Conservation (phyloP, 371 early-diverging fungal species). For the Actinomucor elegans region DNA sequence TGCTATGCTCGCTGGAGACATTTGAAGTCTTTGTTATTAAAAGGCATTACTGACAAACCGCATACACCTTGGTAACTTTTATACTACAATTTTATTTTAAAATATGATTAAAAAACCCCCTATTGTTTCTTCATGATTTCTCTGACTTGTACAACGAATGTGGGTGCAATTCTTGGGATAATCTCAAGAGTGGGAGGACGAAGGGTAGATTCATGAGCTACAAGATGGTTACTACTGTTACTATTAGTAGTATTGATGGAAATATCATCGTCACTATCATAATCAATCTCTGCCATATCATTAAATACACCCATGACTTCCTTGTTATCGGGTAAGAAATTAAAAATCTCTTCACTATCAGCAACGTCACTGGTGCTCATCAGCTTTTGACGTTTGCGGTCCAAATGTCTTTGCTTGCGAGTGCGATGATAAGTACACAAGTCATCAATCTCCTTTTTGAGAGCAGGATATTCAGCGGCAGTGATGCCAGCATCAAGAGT, state of each 20-base stretch:
- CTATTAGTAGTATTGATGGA: background rate
- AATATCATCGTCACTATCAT: slow-evolving; percentile 13
- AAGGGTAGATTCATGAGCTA: slow-evolving; percentile 22
- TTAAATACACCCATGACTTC: slow-evolving; percentile 29
- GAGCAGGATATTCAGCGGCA: slow-evolving; percentile 17
- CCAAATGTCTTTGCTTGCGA: slow-evolving; percentile 37
- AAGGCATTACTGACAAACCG: slow-evolving; percentile 17
- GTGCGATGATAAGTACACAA: slow-evolving; percentile 31
- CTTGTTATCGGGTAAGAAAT: slow-evolving; percentile 24
- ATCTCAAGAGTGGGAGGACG: slow-evolving; percentile 18
- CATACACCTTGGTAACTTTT: slow-evolving; percentile 16
- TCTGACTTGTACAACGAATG: slow-evolving; percentile 20
- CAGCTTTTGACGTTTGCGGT: slow-evolving; percentile 41
- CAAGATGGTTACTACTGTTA: background rate
- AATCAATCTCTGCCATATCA: slow-evolving; percentile 30
- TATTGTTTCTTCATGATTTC: slow-evolving; percentile 15
- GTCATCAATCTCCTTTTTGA: slow-evolving; percentile 37
- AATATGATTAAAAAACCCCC: no score
- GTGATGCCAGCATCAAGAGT: slow-evolving; percentile 18
- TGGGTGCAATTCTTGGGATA: slow-evolving; percentile 24
- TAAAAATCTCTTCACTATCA: slow-evolving; percentile 21
- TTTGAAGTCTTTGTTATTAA: slow-evolving; percentile 19
- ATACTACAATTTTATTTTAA: background rate
- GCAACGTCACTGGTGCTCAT: slow-evolving; percentile 17
- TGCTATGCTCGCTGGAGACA: slow-evolving; percentile 28